phyloP scores from a whole-genome alignment of 176 grass and related monocot species.

The Musa beccarii region DNA sequence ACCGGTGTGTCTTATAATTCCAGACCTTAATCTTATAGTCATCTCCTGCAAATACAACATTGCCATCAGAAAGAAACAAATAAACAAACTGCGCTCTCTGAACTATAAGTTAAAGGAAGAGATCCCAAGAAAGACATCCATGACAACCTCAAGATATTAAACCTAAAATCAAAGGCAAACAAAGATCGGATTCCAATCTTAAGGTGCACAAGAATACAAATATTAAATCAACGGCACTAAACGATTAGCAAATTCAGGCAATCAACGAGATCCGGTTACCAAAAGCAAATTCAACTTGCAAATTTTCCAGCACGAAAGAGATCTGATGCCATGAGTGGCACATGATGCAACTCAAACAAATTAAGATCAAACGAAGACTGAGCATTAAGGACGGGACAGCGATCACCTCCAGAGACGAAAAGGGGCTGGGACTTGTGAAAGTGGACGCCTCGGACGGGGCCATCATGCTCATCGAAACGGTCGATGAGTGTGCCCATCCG shows the following conservation, averaged over 20 bases:
- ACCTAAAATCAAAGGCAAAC: not conserved
- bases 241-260: too few relatives aligned
- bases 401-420: conserved; percentile 92
- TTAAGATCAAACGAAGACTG: not conserved
- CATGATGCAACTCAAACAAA: not conserved
- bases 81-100: not conserved
- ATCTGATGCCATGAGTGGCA: not conserved
- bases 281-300: not conserved
- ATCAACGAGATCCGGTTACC: not conserved
- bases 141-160: not conserved
- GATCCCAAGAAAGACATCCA: not conserved
- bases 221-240: not conserved
- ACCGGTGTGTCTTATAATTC: conserved; percentile 91
- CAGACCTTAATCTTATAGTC: conserved; percentile 98
- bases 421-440: conserved; percentile 93
- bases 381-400: conserved; percentile 12
- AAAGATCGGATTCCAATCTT: not conserved
- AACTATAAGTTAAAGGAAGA: not conserved
- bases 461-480: conserved; percentile 93
- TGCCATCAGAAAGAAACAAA: not conserved
- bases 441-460: conserved; percentile 77
- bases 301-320: not conserved
- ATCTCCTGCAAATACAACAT: conserved; percentile 47
- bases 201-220: not conserved
- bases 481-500: conserved; percentile 85